Percentiles rank a stretch among this genome's conserved stretches.
Conservation (phyloP, 2,329 filamentous ascomycete genomes). For the Alternaria viburni region DNA sequence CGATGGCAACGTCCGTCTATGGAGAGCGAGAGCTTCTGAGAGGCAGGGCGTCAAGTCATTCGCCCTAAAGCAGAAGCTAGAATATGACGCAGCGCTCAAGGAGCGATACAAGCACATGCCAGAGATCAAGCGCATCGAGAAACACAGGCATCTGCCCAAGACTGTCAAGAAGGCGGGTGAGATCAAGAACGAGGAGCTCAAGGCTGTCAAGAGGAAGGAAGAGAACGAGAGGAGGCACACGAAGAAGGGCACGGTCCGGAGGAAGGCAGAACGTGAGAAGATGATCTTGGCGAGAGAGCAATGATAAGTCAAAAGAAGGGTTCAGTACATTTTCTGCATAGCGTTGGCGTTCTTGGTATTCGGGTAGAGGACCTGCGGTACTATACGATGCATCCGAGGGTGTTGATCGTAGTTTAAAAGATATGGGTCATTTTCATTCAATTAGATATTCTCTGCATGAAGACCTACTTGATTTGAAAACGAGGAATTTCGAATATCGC, state of each 20-base stretch:
- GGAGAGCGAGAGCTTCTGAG: constrained; percentile 85
- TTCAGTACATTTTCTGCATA: constrained; percentile 32
- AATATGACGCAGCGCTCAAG: constrained; percentile 87
- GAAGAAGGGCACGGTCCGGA: constrained; percentile 77
- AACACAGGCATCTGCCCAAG: constrained; percentile 90
- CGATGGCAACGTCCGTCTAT: constrained; percentile 89
- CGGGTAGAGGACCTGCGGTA: not conserved
- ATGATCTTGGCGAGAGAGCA: constrained; percentile 77
- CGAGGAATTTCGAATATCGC: not conserved
- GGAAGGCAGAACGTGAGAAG: constrained; percentile 87
- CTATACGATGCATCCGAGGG: not conserved
- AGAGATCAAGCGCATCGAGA: constrained; percentile 86
- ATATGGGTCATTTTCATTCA: too few relatives aligned
- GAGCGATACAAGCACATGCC: constrained; percentile 93
- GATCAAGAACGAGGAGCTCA: constrained; percentile 90
- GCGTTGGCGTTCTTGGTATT: constrained; percentile 38
- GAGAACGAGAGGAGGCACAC: constrained; percentile 95
- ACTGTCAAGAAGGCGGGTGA: constrained; percentile 93
- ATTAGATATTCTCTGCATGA: too few relatives aligned
- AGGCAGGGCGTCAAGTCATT: constrained; percentile 85
- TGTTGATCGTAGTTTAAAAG: not conserved
- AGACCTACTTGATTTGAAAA: too few relatives aligned
- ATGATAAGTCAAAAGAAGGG: constrained; percentile 41
- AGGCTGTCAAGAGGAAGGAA: constrained; percentile 84
- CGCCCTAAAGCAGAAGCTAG: constrained; percentile 82